Conservation (phyloP, 225 moss, liverwort and hornwort species). For the Straminergon stramineum region DNA sequence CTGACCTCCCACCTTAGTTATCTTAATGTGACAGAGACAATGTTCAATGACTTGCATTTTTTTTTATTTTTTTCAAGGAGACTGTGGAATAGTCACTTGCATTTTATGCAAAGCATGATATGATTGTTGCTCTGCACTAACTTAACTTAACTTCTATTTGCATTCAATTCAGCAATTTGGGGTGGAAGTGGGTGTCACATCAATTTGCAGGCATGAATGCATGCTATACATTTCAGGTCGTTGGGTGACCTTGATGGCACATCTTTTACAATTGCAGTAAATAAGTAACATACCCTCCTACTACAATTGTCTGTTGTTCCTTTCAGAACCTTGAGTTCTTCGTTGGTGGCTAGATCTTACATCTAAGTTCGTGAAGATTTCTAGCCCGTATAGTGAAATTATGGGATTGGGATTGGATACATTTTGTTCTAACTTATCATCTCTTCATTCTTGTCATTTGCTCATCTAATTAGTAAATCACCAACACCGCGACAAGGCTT, state of each 20-base stretch:
- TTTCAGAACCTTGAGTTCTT: neutral
- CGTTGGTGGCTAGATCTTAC: neutral
- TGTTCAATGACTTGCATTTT: too few species aligned
- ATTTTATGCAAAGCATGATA: neutral
- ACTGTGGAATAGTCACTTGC: too few species aligned
- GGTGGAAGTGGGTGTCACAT: neutral
- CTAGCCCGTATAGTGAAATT: neutral
- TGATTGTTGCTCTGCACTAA: neutral
- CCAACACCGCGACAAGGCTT: neutral
- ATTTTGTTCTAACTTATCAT: neutral
- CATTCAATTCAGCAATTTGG: neutral
- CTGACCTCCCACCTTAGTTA: too few species aligned
- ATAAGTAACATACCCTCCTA: neutral
- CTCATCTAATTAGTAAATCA: neutral
- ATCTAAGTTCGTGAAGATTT: neutral
- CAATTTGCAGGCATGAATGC: neutral
- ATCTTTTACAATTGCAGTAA: neutral
- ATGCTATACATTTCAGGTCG: neutral
- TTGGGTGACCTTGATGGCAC: neutral
- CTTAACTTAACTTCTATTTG: too few species aligned
- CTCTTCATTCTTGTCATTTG: neutral
- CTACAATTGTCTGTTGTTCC: neutral
- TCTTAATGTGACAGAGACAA: too few species aligned
- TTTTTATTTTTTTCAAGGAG: too few species aligned
- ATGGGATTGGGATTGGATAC: neutral